Conservation (phyloP, 352 stramenopile genomes). For the Phytophthora cryptogea region DNA sequence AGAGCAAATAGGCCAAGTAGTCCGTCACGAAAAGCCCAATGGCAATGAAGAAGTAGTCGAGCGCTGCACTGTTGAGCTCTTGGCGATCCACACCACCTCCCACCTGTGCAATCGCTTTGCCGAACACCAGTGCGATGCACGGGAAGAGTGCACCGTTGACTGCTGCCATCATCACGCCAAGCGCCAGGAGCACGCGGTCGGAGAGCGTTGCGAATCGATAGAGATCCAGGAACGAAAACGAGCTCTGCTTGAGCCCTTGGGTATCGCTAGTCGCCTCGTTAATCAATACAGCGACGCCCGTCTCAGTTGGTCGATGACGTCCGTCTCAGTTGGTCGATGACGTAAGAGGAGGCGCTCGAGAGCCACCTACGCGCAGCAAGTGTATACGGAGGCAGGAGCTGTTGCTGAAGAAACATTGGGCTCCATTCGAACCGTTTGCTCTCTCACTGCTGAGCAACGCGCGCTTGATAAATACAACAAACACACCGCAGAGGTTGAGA, state of each 20-base stretch:
- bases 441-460: slow-evolving; percentile 28
- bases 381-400: slow-evolving; percentile 33
- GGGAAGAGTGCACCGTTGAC: slow-evolving; percentile 35
- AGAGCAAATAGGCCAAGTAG: slow-evolving; percentile 31
- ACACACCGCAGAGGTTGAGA: slow-evolving; percentile 15
- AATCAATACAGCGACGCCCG: slow-evolving; percentile 3
- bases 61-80: slow-evolving; percentile 23
- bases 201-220: slow-evolving; percentile 29
- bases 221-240: slow-evolving; percentile 27
- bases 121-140: slow-evolving; percentile 31
- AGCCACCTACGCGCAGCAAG: slow-evolving; percentile 13
- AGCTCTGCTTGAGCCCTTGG: background rate
- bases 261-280: slow-evolving; percentile 9
- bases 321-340: no score
- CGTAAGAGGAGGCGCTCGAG: slow-evolving; percentile 7
- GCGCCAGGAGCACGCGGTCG: slow-evolving; percentile 23
- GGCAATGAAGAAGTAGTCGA: slow-evolving; percentile 28
- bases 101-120: slow-evolving; percentile 32
- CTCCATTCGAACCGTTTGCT: slow-evolving; percentile 53
- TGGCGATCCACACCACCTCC: slow-evolving; percentile 20
- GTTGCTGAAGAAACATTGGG: slow-evolving; percentile 56
- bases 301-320: slow-evolving; percentile 13
- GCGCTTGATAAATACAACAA: slow-evolving; percentile 29
- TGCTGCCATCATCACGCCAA: slow-evolving; percentile 24
- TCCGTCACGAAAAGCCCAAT: slow-evolving; percentile 36